A percentile compares a stretch with the other conserved stretches of the same genome.
Conservation (phyloP, 2,329 filamentous ascomycete genomes). For the Aureobasidium sp. region DNA sequence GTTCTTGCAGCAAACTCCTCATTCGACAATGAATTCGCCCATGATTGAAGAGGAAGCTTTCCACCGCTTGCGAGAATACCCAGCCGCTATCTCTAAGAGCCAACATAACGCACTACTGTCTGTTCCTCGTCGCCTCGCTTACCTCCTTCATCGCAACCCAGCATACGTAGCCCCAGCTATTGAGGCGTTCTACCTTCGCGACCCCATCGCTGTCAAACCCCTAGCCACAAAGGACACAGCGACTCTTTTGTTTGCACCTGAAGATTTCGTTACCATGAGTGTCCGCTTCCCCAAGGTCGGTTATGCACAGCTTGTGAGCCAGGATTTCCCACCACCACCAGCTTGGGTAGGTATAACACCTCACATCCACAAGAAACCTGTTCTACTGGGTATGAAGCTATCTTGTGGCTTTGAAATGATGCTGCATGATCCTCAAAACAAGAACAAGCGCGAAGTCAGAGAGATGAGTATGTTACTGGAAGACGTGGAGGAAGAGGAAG, state of each 20-base stretch:
- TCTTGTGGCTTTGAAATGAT: conserved; percentile 89
- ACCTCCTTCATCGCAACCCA: conserved; percentile 66
- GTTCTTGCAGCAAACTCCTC: conserved; percentile 48
- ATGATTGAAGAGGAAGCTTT: conserved; percentile 84
- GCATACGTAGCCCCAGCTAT: conserved; percentile 72
- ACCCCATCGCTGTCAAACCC: conserved; percentile 65
- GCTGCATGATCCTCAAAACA: conserved; percentile 55
- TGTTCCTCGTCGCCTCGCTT: conserved; percentile 74
- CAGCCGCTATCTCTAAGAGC: conserved; percentile 61
- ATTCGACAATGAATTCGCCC: conserved; percentile 58
- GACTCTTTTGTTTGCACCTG: conserved; percentile 58
- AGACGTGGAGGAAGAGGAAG: conserved; percentile 65
- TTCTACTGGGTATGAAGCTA: conserved; percentile 79
- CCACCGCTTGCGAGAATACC: conserved; percentile 78
- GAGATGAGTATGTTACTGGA: conserved; percentile 70
- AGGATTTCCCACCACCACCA: conserved; percentile 63
- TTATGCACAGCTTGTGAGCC: conserved; percentile 82
- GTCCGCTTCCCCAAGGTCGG: conserved; percentile 80
- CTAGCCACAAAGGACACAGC: conserved; percentile 49
- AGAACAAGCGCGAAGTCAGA: conserved; percentile 58
- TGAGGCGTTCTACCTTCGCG: conserved; percentile 87
- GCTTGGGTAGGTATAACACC: conserved; percentile 42
- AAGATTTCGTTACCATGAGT: conserved; percentile 71
- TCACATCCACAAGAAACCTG: conserved; percentile 27
- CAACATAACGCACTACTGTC: conserved; percentile 67